Conservation (phyloP, 192 early-diverging fungal genomes). For the Entomortierella chlamydospora region DNA sequence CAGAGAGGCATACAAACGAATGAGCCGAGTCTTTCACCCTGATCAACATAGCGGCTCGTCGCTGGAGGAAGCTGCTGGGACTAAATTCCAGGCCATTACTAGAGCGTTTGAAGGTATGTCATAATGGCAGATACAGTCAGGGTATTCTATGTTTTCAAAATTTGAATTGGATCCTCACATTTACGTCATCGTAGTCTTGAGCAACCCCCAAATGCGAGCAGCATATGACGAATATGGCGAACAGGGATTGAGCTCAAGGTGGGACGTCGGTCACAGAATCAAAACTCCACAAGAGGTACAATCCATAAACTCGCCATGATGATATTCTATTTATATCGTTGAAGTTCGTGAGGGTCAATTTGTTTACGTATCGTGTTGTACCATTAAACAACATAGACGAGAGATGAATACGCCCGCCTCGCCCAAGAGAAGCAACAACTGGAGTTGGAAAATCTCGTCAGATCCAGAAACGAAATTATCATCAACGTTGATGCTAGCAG, state of each 20-base stretch:
- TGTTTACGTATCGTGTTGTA: neutral
- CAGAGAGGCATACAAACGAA: slow-evolving; percentile 74
- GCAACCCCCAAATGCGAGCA: slow-evolving; percentile 77
- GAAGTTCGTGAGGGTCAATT: neutral
- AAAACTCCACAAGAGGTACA: slow-evolving; percentile 75
- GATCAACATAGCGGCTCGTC: slow-evolving; percentile 73
- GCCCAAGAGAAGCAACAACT: slow-evolving; percentile 66
- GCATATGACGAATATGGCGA: slow-evolving; percentile 95
- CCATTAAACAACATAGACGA: slow-evolving; percentile 52
- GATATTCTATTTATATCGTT: neutral
- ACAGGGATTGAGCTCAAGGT: slow-evolving; percentile 73
- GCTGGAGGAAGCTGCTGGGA: slow-evolving; percentile 71
- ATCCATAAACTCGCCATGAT: neutral
- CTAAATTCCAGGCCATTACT: slow-evolving; percentile 75
- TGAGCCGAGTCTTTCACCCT: slow-evolving; percentile 81
- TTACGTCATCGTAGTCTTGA: slow-evolving; percentile 68
- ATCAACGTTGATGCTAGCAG: slow-evolving; percentile 63
- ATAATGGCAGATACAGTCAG: neutral
- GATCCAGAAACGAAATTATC: slow-evolving; percentile 68
- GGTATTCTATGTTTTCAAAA: neutral
- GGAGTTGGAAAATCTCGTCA: slow-evolving; percentile 75
- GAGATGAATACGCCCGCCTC: slow-evolving; percentile 72
- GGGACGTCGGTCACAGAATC: slow-evolving; percentile 72
- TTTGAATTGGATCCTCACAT: neutral
- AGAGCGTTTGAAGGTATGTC: slow-evolving; percentile 76